Evolutionary conservation across 495 filamentous ascomycete genomes (phyloP), one percentile per base, ranked within the genome.

Genomic region (Hypoxylon subgilvum): DNA sequence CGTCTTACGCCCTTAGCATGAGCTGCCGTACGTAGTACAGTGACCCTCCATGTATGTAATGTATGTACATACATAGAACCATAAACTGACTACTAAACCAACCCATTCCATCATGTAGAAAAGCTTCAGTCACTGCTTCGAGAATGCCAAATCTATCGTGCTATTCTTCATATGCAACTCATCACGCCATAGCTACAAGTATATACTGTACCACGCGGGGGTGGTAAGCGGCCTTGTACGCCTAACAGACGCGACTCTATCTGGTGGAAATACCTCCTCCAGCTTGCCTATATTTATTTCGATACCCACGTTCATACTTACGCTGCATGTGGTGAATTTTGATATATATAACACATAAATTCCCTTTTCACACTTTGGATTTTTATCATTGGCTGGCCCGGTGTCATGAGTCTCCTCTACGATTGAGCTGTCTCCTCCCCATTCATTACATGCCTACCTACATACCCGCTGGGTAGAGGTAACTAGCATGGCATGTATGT

Each of bases 121-220:
- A 8, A 27, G 23, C 23, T 27, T 27, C 23, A 27, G 23, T 27
- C n/a, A 12, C 31, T 34, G 22, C 32, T 49, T 18, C 32, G 27
- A 35, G 32, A 30, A 31, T 12, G 32, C 25, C 32, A 52, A 30
- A 31, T 27, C 34, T 10, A 52, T 22, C 16, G 14, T 38, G 38
- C n/a, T 28, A 22, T 17, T 35, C 35, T n/a, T 13, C 19, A 16
- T 7, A 28, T 44, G 28, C 42, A 50, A 19, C 18, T 44, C 45
- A 36, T 34, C 14, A 50, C 36, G 18, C 40, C 36, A 18, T 38
- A 18, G 34, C 30, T 34, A 44, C 32, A 9, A 13, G 38, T 44
- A 54, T 61, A 52, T 45, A 30, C 49, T 54, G 22, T 49, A 63
- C 60, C 60, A 53, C 60, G 60, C 60, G 53, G 39, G 53, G 48